Conservation (phyloP, 306 rosid genomes). For the Carpinus fangiana region DNA sequence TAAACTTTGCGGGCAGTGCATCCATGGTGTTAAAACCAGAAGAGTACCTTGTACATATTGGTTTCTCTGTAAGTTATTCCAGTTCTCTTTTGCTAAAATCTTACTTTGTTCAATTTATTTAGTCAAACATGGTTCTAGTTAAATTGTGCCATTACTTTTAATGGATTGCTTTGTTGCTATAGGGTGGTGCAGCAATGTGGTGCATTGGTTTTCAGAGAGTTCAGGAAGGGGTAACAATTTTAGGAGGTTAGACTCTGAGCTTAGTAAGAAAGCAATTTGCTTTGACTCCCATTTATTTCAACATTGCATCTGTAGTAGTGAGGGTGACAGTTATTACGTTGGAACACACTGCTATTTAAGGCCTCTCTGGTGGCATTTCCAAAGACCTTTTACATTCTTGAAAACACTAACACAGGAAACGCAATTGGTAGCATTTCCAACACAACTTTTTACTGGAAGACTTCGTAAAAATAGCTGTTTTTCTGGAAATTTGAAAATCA, state of each 20-base stretch:
- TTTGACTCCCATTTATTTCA: slow-evolving; percentile 17
- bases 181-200: slow-evolving; percentile 80
- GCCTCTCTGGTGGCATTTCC: neutral
- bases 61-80: slow-evolving; percentile 56
- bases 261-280: neutral
- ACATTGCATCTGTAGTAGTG: slow-evolving; percentile 10
- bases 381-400: neutral
- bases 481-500: too few relatives aligned
- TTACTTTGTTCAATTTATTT: slow-evolving; percentile 9
- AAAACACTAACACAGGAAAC: slow-evolving; percentile 12
- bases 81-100: slow-evolving; percentile 8
- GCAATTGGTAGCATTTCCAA: slow-evolving; percentile 2
- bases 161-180: slow-evolving; percentile 28
- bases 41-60: slow-evolving; percentile 69
- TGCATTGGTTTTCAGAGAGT: slow-evolving; percentile 83
- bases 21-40: slow-evolving; percentile 89
- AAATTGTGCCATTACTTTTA: slow-evolving; percentile 19
- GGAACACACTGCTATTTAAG: neutral
- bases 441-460: too few relatives aligned
- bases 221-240: slow-evolving; percentile 72
- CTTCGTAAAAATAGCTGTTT: too few relatives aligned
- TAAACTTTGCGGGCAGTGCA: slow-evolving; percentile 83
- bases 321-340: neutral
- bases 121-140: slow-evolving; percentile 20
- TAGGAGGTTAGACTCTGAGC: slow-evolving; percentile 72